A percentile compares a stretch with the other conserved stretches of the same genome.
Conservation (phyloP, 2,329 filamentous ascomycete species). For the Diaporthe vexans region DNA sequence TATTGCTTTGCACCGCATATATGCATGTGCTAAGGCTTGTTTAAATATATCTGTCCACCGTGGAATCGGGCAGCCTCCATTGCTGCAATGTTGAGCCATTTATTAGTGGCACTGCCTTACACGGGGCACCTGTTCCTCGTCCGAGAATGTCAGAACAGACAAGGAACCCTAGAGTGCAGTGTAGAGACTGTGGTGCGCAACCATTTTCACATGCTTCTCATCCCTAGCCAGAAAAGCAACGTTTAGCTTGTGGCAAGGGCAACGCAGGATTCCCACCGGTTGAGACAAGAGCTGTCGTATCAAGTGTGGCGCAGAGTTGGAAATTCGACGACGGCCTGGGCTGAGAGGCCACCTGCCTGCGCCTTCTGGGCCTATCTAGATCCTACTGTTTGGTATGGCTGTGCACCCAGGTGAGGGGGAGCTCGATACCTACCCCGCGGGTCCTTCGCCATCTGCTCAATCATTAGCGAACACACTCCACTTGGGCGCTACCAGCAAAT, state of each 20-base stretch:
- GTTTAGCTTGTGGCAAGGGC: constrained; percentile 18
- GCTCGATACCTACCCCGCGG: constrained; percentile 19
- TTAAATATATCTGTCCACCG: not conserved
- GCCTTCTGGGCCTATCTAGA: constrained; percentile 2
- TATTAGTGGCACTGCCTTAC: not conserved
- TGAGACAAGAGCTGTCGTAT: constrained; percentile 27
- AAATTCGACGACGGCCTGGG: not conserved
- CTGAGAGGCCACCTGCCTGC: not conserved
- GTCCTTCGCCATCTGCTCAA: not conserved
- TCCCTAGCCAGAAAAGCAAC: not conserved
- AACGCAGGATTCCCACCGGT: constrained; percentile 16
- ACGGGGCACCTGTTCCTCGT: not conserved
- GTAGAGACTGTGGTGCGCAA: not conserved
- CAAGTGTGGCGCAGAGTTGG: constrained; percentile 23
- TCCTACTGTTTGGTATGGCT: not conserved
- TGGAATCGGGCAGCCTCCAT: not conserved
- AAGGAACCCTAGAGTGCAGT: not conserved
- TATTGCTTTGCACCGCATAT: too few relatives aligned
- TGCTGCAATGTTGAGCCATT: not conserved
- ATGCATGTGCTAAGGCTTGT: not conserved
- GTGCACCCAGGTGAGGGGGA: not conserved
- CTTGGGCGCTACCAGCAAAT: constrained; percentile 16
- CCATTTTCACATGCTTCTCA: constrained; percentile 21
- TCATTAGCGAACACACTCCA: constrained; percentile 14
- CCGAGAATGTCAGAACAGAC: not conserved